Evolutionary conservation across 2,329 filamentous ascomycete species (phyloP).

Genomic region (Phyllosticta ampelicida): DNA sequence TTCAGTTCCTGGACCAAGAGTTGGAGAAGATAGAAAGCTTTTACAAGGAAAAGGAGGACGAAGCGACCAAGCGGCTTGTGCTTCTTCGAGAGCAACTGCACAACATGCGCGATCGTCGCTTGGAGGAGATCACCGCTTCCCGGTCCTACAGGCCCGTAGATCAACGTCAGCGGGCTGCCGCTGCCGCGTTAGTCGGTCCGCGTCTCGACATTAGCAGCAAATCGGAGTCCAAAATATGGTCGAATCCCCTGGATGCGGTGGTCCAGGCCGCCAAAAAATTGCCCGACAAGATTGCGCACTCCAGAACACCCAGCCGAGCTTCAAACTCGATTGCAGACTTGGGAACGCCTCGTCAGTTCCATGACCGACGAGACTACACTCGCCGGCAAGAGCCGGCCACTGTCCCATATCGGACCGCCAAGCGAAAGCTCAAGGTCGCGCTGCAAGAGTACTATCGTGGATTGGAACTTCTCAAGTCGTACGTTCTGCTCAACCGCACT

Average conservation of each 20-base stretch:
- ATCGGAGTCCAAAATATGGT: neutral
- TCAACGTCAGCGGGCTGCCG: neutral
- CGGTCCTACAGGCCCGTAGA: neutral
- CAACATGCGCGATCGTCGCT: conserved; percentile 77
- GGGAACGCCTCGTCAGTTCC: conserved; percentile 21
- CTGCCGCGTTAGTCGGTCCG: neutral
- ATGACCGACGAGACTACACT: conserved; percentile 32
- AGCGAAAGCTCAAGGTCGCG: conserved; percentile 82
- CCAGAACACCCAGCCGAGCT: neutral
- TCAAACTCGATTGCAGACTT: conserved; percentile 20
- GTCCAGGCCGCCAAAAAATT: conserved; percentile 27
- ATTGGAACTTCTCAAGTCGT: conserved; percentile 84
- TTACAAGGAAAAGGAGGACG: conserved; percentile 77
- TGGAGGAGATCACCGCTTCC: conserved; percentile 54
- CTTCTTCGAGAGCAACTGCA: conserved; percentile 75
- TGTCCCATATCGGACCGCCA: conserved; percentile 77
- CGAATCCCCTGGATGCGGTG: conserved; percentile 19
- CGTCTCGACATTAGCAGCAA: neutral
- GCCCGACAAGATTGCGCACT: conserved; percentile 10
- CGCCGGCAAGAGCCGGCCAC: conserved; percentile 33
- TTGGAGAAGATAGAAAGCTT: conserved; percentile 87
- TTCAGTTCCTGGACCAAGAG: conserved; percentile 70
- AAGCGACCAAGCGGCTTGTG: conserved; percentile 62
- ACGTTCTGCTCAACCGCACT: conserved; percentile 78
- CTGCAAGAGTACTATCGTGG: conserved; percentile 89